These are phyloP conservation scores for Chlamydomonas applanata DNA, from an alignment of 139 green algal genomes.

Conservation along the genomic window DNA sequence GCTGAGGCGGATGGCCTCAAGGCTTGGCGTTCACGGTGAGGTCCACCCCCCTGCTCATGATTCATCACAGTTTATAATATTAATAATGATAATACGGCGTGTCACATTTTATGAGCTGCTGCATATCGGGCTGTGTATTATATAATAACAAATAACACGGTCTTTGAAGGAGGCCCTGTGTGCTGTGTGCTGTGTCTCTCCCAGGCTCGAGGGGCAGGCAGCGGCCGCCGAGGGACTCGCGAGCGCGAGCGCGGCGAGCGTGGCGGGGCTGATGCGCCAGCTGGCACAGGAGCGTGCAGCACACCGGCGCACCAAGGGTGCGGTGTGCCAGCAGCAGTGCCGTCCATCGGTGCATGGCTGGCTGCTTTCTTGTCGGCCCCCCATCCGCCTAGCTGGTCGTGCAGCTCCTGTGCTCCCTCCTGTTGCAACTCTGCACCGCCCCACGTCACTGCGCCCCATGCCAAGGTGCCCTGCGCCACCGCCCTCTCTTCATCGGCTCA, in stretches of 20 bases:
- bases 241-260: not conserved
- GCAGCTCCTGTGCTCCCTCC: too few relatives aligned
- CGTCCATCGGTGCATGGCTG: too few relatives aligned
- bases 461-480: too few relatives aligned
- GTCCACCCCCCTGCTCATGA: not conserved
- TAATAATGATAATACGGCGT: not conserved
- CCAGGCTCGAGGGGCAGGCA: not conserved
- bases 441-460: too few relatives aligned
- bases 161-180: too few relatives aligned
- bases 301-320: not conserved
- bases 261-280: not conserved
- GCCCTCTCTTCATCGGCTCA: too few relatives aligned
- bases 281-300: not conserved
- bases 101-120: not conserved
- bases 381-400: too few relatives aligned
- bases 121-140: not conserved
- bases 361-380: too few relatives aligned
- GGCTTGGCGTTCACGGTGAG: not conserved
- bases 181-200: too few relatives aligned
- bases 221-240: not conserved
- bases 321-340: not conserved
- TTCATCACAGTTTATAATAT: too few relatives aligned
- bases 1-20: not conserved
- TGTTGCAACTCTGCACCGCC: too few relatives aligned
- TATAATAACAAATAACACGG: too few relatives aligned